These are phyloP conservation scores for Thalassiosira oceanica DNA, from an alignment of 352 stramenopile genomes.

Conservation along the genomic window DNA sequence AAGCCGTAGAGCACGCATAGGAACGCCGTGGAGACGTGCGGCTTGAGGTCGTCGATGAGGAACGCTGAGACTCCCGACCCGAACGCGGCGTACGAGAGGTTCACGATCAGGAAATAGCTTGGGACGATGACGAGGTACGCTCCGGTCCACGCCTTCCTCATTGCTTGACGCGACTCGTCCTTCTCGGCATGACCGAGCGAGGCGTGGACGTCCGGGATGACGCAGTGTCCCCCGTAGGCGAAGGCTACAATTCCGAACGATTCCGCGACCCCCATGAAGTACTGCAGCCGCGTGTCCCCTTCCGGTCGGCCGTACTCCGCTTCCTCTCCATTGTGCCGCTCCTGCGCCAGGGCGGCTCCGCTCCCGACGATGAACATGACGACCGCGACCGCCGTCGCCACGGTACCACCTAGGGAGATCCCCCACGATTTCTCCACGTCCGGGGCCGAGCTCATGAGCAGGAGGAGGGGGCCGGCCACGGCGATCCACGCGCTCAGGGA, in stretches of 20 bases:
- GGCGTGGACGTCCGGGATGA: constrained; percentile 7
- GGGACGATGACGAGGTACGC: constrained; percentile 1
- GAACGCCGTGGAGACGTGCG: background rate
- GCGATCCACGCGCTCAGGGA: background rate
- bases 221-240: constrained; percentile 4
- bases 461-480: background rate
- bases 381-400: constrained; percentile 1
- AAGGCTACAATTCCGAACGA: constrained; percentile 7
- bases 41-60: background rate
- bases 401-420: constrained; percentile 2
- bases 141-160: background rate
- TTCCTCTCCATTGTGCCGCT: too few relatives aligned
- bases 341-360: background rate
- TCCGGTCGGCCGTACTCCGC: background rate
- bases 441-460: constrained; percentile 3
- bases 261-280: constrained; percentile 1
- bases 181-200: background rate
- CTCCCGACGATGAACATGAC: background rate
- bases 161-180: background rate
- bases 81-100: constrained; percentile 7
- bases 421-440: constrained; percentile 13
- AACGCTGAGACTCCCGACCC: constrained; percentile 1
- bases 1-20: background rate
- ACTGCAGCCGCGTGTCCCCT: background rate
- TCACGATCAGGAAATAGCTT: constrained; percentile 9